Base-by-base conservation (phyloP, 345 rosid species). In the Streptanthus diversifolius region DNA sequence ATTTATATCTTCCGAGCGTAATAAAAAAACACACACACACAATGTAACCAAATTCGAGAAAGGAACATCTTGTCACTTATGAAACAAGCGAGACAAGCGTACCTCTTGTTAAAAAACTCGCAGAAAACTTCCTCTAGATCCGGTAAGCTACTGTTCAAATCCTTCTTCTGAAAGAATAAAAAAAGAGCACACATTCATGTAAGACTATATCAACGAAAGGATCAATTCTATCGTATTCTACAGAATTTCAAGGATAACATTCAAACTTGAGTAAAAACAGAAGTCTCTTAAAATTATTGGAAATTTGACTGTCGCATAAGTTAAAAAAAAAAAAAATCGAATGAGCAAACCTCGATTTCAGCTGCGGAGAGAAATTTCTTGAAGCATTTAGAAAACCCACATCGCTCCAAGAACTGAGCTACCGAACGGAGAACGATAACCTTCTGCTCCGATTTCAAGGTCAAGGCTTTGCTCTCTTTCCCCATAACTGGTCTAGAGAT, bases 281-380 rank as follows among this genome's bases (percentile, higher is more conserved):
- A n/a, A n/a, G n/a, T n/a, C n/a, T n/a, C n/a, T n/a, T n/a, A n/a
- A n/a, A n/a, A n/a, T n/a, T n/a, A n/a, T n/a, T n/a, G n/a, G n/a
- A n/a, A n/a, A n/a, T n/a, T n/a, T n/a, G n/a, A n/a, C n/a, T n/a
- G n/a, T n/a, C n/a, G n/a, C n/a, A n/a, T n/a, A n/a, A n/a, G n/a
- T n/a, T n/a, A n/a, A n/a, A n/a, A n/a, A n/a, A n/a, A n/a, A n/a
- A n/a, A n/a, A n/a, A 7, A 35, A 61, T 19, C 32, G 8, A 59
- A 22, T 29, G 37, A 1, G 24, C 52, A 43, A n/a, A 86, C 97
- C 96, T 83, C 79, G 73, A 88, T 30, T 63, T 80, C 69, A 17
- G 96, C 85, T 82, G 88, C 91, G 9, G 86, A 78, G 6, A 74
- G 83, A 48, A 93, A 71, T 80, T 89, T 90, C 81, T 89, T 89